These are phyloP conservation scores for Ustilago trichophora DNA, from an alignment of 1,284 basidiomycete species.

Conservation along the genomic window DNA sequence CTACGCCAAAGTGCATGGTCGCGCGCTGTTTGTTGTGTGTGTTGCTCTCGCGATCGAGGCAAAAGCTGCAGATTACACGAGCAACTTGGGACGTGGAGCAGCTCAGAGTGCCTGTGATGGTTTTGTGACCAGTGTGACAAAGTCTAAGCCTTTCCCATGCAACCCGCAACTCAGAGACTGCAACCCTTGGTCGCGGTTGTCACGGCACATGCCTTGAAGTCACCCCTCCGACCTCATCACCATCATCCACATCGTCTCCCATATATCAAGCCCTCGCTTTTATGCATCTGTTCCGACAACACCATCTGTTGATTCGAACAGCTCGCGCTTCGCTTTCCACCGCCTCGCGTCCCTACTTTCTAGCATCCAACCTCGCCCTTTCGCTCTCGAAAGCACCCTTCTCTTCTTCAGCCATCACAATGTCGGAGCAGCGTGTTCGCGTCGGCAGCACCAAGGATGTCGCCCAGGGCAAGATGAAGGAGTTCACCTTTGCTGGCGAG, in stretches of 20 bases:
- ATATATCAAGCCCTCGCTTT: too few species aligned
- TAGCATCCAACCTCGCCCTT: too few species aligned
- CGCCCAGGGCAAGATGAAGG: slow-evolving; percentile 69
- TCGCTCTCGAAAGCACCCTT: slow-evolving; percentile 4
- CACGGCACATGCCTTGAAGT: too few species aligned
- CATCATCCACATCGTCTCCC: too few species aligned
- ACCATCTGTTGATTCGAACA: slow-evolving; percentile 19
- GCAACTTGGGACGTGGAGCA: too few species aligned
- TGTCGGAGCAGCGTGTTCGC: slow-evolving; percentile 44
- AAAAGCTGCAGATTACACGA: slow-evolving; percentile 26
- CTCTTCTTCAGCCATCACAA: slow-evolving; percentile 13
- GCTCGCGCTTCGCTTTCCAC: slow-evolving; percentile 14
- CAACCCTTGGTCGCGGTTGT: too few species aligned
- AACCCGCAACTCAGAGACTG: too few species aligned
- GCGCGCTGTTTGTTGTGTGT: too few species aligned
- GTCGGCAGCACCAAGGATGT: slow-evolving; percentile 45
- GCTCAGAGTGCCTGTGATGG: too few species aligned
- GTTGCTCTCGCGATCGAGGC: slow-evolving; percentile 31
- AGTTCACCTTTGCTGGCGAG: slow-evolving; percentile 78
- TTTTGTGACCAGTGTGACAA: too few species aligned
- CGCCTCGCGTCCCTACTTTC: not conserved
- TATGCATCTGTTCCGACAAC: slow-evolving; percentile 37
- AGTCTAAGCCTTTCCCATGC: too few species aligned
- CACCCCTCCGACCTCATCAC: not conserved
- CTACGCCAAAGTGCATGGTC: too few species aligned